phyloP scores from a whole-genome alignment of 2,329 filamentous ascomycete species.

The Emergomyces pasteurianus region DNA sequence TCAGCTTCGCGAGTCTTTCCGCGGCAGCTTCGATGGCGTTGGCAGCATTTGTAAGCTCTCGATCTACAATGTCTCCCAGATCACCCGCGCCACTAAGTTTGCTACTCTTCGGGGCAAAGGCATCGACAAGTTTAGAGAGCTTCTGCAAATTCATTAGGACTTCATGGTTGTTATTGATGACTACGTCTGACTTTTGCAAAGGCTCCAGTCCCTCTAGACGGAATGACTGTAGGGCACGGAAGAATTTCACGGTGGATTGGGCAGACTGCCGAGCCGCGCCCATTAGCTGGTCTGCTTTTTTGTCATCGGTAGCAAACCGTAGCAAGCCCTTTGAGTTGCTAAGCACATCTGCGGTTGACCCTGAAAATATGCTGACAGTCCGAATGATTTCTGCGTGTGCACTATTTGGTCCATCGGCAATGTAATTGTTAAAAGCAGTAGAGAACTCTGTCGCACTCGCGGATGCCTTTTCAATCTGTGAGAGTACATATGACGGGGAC shows the following conservation, averaged over 20 bases:
- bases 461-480: slow-evolving; percentile 93
- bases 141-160: slow-evolving; percentile 89
- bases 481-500: slow-evolving; percentile 85
- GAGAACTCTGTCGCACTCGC: slow-evolving; percentile 93
- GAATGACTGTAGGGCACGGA: slow-evolving; percentile 88
- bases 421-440: slow-evolving; percentile 96
- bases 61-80: slow-evolving; percentile 83
- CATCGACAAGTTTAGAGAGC: slow-evolving; percentile 84
- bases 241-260: slow-evolving; percentile 80
- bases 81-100: slow-evolving; percentile 73
- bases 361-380: slow-evolving; percentile 78
- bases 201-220: slow-evolving; percentile 81
- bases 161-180: slow-evolving; percentile 95
- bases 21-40: slow-evolving; percentile 90
- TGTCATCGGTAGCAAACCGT: slow-evolving; percentile 87
- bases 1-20: slow-evolving; percentile 77
- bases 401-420: slow-evolving; percentile 88
- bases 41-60: slow-evolving; percentile 82
- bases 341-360: slow-evolving; percentile 83
- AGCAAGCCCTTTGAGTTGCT: slow-evolving; percentile 94
- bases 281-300: slow-evolving; percentile 78
- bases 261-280: slow-evolving; percentile 75
- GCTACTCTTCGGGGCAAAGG: slow-evolving; percentile 75
- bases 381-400: slow-evolving; percentile 85
- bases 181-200: slow-evolving; percentile 87